Evolutionary conservation across 768 basidiomycete genomes (phyloP).

Genomic region (Phanerochaete carnosa): DNA sequence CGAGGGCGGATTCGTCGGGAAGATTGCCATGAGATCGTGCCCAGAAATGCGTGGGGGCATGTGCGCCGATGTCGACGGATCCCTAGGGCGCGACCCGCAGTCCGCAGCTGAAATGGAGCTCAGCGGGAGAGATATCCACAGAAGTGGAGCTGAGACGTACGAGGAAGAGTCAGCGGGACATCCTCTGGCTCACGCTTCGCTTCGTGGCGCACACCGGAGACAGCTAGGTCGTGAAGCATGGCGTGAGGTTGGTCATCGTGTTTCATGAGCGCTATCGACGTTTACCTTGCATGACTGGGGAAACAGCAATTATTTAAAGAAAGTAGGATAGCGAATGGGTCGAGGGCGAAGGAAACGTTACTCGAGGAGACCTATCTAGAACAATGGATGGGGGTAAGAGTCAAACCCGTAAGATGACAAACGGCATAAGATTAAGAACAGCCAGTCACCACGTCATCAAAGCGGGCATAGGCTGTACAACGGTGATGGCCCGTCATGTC

Average conservation of each 20-base stretch:
- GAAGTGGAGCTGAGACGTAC: neutral
- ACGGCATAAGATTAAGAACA: slow-evolving; percentile 2
- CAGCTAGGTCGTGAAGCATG: neutral
- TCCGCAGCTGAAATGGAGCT: neutral
- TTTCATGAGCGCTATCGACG: too few species aligned
- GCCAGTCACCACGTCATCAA: slow-evolving; percentile 5
- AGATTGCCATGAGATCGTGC: slow-evolving; percentile 14
- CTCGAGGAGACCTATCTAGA: neutral
- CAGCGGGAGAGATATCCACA: neutral
- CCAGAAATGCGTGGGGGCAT: slow-evolving; percentile 10
- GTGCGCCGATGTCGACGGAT: neutral
- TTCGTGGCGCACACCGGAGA: slow-evolving; percentile 1
- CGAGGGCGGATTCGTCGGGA: slow-evolving; percentile 11
- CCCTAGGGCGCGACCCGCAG: neutral
- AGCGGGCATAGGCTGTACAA: slow-evolving; percentile 6
- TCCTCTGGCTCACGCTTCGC: slow-evolving; percentile 1
- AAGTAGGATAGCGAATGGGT: neutral
- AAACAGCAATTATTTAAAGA: neutral
- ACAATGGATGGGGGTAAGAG: slow-evolving; percentile 1
- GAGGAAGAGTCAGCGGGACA: neutral
- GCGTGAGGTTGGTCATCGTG: too few species aligned
- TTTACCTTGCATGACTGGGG: neutral
- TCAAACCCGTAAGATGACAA: neutral
- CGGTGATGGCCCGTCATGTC: slow-evolving; percentile 4
- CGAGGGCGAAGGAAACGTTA: neutral